Evolutionary conservation across 805 yeast species (phyloP).

Genomic region (Diddensiella santjacobensis): DNA sequence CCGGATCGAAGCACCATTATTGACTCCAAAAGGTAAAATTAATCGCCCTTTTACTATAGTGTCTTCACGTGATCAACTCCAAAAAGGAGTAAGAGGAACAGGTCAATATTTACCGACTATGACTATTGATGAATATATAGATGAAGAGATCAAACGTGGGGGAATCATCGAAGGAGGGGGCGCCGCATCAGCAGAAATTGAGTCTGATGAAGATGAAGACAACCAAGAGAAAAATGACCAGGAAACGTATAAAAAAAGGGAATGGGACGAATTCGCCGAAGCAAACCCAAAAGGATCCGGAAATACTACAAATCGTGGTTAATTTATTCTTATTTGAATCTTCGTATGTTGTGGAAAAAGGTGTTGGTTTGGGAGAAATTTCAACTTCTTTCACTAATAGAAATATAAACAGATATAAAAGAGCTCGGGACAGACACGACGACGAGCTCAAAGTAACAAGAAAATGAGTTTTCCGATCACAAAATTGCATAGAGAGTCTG

Average conservation of each 20-base stretch:
- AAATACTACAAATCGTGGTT: conserved; percentile 71
- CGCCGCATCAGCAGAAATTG: conserved; percentile 26
- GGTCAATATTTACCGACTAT: conserved; percentile 92
- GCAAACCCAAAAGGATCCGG: conserved; percentile 86
- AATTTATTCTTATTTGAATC: background rate
- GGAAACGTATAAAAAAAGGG: conserved; percentile 71
- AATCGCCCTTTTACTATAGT: conserved; percentile 79
- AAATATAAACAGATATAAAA: too few species aligned
- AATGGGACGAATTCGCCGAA: conserved; percentile 94
- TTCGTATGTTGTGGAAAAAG: background rate
- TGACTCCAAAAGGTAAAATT: conserved; percentile 73
- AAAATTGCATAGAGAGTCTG: background rate
- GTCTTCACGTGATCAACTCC: conserved; percentile 48
- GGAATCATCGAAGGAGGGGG: conserved; percentile 51
- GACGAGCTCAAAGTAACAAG: background rate
- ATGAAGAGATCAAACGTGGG: conserved; percentile 80
- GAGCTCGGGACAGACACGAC: too few species aligned
- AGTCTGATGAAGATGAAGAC: conserved; percentile 56
- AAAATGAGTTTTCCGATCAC: background rate
- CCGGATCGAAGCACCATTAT: conserved; percentile 51
- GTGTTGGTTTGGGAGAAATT: background rate
- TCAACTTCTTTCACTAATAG: background rate
- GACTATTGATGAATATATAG: conserved; percentile 88
- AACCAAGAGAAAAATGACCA: conserved; percentile 54
- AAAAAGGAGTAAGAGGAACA: conserved; percentile 73